These are phyloP conservation scores for Yarrowia divulgata DNA, from an alignment of 805 yeast species.

Conservation along the genomic window DNA sequence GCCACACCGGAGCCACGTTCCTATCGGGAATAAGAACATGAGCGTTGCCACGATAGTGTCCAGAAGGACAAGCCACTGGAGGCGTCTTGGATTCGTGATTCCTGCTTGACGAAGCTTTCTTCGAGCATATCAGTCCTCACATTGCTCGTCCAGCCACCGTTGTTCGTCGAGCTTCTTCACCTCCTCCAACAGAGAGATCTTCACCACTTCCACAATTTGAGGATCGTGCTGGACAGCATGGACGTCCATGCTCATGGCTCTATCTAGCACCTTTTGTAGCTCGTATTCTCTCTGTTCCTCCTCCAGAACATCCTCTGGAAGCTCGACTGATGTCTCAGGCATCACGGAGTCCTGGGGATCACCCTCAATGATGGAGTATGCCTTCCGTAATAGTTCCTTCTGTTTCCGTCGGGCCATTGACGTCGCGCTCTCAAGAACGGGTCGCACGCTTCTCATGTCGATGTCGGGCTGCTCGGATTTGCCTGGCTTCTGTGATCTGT, in stretches of 20 bases:
- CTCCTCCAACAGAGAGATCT: conserved; percentile 27
- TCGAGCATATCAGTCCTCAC: not conserved
- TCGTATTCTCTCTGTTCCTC: conserved; percentile 35
- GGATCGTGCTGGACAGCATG: conserved; percentile 27
- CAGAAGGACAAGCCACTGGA: not conserved
- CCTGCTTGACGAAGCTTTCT: not conserved
- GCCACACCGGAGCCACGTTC: conserved; percentile 14
- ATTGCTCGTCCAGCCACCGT: conserved; percentile 30
- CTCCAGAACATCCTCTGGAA: conserved; percentile 28
- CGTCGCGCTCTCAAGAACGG: conserved; percentile 19
- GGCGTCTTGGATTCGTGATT: not conserved
- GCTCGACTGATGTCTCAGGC: conserved; percentile 33
- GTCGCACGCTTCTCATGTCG: conserved; percentile 22
- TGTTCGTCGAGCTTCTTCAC: conserved; percentile 27
- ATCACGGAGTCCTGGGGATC: conserved; percentile 26
- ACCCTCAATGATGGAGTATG: conserved; percentile 29
- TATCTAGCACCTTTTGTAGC: conserved; percentile 29
- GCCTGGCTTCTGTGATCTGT: conserved; percentile 13
- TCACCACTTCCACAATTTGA: conserved; percentile 18
- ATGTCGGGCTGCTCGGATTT: conserved; percentile 15
- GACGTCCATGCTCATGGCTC: conserved; percentile 29
- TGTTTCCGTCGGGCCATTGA: conserved; percentile 33
- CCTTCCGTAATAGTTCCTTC: conserved; percentile 23
- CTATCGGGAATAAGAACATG: not conserved
- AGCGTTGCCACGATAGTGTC: not conserved